Evolutionary conservation across 2,329 filamentous ascomycete species (phyloP).

Genomic region (Claviceps sp.): DNA sequence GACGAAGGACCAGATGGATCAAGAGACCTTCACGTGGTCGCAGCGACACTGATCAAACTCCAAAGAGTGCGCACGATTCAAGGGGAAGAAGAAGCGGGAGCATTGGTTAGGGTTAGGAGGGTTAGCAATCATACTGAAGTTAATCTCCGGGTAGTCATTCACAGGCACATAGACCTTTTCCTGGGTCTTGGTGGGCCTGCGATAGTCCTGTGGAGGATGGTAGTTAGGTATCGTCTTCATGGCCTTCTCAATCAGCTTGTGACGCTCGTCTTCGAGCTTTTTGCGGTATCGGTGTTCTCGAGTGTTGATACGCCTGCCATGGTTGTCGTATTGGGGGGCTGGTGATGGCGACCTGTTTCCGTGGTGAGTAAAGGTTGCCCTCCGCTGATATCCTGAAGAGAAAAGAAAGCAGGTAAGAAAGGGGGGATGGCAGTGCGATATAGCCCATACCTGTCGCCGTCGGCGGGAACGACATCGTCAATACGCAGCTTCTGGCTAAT

Average conservation of each 20-base stretch:
- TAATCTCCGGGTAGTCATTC: constrained; percentile 99
- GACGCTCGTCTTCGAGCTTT: constrained; percentile 93
- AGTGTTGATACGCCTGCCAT: constrained; percentile 97
- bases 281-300: constrained; percentile 98
- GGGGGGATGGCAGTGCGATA: neutral
- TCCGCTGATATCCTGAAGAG: neutral
- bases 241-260: constrained; percentile 96
- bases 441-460: constrained; percentile 72
- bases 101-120: constrained; percentile 64
- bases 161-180: constrained; percentile 99
- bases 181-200: constrained; percentile 97
- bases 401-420: neutral
- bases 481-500: constrained; percentile 99
- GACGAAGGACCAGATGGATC: constrained; percentile 20
- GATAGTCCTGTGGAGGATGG: constrained; percentile 95
- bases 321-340: constrained; percentile 96
- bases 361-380: constrained; percentile 3
- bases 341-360: constrained; percentile 75
- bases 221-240: constrained; percentile 99
- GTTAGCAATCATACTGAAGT: constrained; percentile 99
- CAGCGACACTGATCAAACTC: constrained; percentile 31
- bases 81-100: constrained; percentile 21
- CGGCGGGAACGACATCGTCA: constrained; percentile 94
- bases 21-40: constrained; percentile 17
- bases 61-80: constrained; percentile 16